These are phyloP conservation scores for Blastomyces percursus DNA, from an alignment of 2,329 filamentous ascomycete genomes.

Conservation along the genomic window DNA sequence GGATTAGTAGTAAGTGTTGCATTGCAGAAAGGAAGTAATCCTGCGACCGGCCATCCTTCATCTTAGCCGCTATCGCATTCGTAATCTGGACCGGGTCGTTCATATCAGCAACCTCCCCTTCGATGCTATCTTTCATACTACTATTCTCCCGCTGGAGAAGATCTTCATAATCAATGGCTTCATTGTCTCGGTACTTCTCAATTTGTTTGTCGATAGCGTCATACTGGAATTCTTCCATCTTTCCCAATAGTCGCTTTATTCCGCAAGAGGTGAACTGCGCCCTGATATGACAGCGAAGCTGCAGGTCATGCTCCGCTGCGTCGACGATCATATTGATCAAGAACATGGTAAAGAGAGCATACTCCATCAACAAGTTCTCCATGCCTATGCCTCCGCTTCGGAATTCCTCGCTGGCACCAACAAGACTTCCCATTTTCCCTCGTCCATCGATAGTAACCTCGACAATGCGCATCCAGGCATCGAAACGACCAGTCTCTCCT, in stretches of 20 bases:
- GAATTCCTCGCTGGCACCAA: conserved; percentile 92
- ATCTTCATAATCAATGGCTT: conserved; percentile 97
- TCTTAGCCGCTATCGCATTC: conserved; percentile 77
- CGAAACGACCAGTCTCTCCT: conserved; percentile 88
- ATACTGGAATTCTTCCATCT: conserved; percentile 98
- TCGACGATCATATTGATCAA: conserved; percentile 96
- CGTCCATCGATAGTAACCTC: conserved; percentile 94
- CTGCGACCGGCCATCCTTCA: conserved; percentile 72
- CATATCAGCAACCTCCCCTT: conserved; percentile 80
- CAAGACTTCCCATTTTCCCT: conserved; percentile 96
- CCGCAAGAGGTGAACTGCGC: conserved; percentile 94
- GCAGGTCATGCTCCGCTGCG: conserved; percentile 75
- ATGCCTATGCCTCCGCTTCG: conserved; percentile 94
- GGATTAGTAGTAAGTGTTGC: conserved; percentile 86
- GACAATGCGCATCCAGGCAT: conserved; percentile 97
- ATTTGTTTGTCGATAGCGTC: conserved; percentile 98
- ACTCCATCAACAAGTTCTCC: conserved; percentile 99
- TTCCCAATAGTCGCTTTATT: conserved; percentile 83
- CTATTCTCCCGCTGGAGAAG: conserved; percentile 83
- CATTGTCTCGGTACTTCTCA: conserved; percentile 82
- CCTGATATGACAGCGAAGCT: conserved; percentile 84
- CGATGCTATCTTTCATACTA: conserved; percentile 78
- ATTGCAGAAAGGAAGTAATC: conserved; percentile 95
- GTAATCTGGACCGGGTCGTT: conserved; percentile 88
- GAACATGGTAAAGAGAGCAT: conserved; percentile 87